Evolutionary conservation across 176 grass and related monocot species (phyloP), one percentile per base, ranked within the genome.

Genomic region (Carex pumila): DNA sequence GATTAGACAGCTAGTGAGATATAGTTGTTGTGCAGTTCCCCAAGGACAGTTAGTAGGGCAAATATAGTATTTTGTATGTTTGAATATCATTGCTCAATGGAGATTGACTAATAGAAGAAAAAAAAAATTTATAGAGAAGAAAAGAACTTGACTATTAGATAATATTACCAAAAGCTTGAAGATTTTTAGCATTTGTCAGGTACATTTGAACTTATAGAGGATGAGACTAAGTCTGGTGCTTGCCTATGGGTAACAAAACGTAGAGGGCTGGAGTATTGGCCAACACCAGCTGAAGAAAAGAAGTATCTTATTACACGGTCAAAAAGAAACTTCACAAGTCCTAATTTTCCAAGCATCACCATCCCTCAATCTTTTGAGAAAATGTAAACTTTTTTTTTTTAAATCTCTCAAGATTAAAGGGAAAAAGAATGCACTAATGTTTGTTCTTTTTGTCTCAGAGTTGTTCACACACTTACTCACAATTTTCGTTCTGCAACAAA

Each of bases 221-320:
- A 99, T 85, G 96, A 95, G 72, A 99, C 84, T 74, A 99, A 92
- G 85, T 89, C 96, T 89, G 96, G 96, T 86, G 89, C 91, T 75
- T 95, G 96, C 90, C 83, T 99, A 70, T 99, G 91, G 93, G 93
- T 99, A 82, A 89, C 90, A 32, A 95, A 90, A 30, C 88, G 93
- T 47, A 93, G 85, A 92, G 96, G 96, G 52, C 86, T 92, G 88
- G 93, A 94, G 64, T 99, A 99, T 84, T 95, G 93, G 96, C 96
- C 93, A 71, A 79, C 96, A 55, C 75, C 88, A 84, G 87, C 85
- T 25, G 93, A 93, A 86, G 64, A 31, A 87, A 87, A 77, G 77
- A 93, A 90, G 65, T 99, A 95, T 89, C 36, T 91, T 75, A 6
- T 88, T 36, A 85, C 87, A 65, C 62, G 87, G 72, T 85, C 95